A percentile compares a stretch with the other conserved stretches of the same genome.
Conservation (phyloP, 2,329 filamentous ascomycete species). For the Microdochium paspali region DNA sequence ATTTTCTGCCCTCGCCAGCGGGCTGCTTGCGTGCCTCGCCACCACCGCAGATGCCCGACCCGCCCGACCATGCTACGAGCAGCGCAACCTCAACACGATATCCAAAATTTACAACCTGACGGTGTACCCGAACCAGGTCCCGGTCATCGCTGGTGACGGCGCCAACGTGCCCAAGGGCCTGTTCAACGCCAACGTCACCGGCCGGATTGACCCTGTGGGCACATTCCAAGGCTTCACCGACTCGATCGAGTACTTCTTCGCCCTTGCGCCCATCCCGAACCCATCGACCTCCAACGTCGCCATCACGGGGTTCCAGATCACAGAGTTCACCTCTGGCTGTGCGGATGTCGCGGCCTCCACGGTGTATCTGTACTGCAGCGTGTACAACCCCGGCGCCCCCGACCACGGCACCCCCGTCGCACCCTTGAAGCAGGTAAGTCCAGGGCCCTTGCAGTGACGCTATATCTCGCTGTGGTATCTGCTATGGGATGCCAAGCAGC, state of each 20-base stretch:
- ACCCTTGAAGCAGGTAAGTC: conserved; percentile 21
- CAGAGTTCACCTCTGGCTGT: conserved; percentile 23
- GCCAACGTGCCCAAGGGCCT: conserved; percentile 25
- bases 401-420: conserved; percentile 19
- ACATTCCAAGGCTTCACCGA: conserved; percentile 30
- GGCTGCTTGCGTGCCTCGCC: not conserved
- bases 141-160: conserved; percentile 22
- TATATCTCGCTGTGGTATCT: not conserved
- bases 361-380: conserved; percentile 23
- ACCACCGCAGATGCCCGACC: not conserved
- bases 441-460: too few species aligned
- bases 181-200: conserved; percentile 25
- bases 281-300: conserved; percentile 15
- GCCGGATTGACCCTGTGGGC: conserved; percentile 29
- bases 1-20: not conserved
- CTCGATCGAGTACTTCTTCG: conserved; percentile 34
- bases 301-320: conserved; percentile 21
- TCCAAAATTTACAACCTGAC: conserved; percentile 28
- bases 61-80: not conserved
- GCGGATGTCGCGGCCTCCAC: conserved; percentile 23
- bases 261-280: conserved; percentile 24
- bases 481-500: not conserved
- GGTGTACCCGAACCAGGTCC: conserved; percentile 26
- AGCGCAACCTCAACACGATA: conserved; percentile 26
- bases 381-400: conserved; percentile 17